A percentile compares a stretch with the other conserved stretches of the same genome.
These are phyloP conservation scores for Croton setiger DNA, from an alignment of 441 rosid species.

Conservation along the genomic window DNA sequence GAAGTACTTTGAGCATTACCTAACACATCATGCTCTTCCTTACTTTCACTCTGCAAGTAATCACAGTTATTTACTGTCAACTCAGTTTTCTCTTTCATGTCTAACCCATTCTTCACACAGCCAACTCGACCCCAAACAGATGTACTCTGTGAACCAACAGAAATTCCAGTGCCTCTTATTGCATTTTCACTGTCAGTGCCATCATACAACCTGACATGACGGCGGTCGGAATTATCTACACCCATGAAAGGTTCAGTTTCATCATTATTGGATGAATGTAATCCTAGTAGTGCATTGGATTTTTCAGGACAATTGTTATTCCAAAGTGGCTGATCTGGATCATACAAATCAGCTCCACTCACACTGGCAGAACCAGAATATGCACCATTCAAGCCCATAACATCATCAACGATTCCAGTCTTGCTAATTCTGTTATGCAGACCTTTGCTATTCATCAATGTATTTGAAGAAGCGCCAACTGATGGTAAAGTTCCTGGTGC, in stretches of 20 bases:
- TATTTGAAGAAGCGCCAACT: conserved; percentile 47
- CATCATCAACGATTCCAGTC: conserved; percentile 58
- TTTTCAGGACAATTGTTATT: conserved; percentile 70
- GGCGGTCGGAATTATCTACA: conserved; percentile 44
- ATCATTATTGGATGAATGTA: conserved; percentile 52
- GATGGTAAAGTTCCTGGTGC: conserved; percentile 55
- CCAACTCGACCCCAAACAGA: conserved; percentile 85
- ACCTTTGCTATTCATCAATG: conserved; percentile 53
- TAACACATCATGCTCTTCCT: conserved; percentile 41
- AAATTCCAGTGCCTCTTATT: conserved; percentile 31
- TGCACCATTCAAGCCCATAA: conserved; percentile 52
- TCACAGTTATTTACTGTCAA: conserved; percentile 36
- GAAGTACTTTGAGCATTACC: conserved; percentile 35
- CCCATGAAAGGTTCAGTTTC: conserved; percentile 49
- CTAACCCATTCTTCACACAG: conserved; percentile 44
- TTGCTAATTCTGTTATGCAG: conserved; percentile 54
- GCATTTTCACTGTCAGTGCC: conserved; percentile 43
- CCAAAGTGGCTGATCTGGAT: conserved; percentile 99
- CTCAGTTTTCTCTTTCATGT: conserved; percentile 55
- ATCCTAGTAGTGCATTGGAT: conserved; percentile 46
- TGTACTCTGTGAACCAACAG: conserved; percentile 40
- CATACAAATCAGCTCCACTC: conserved; percentile 80
- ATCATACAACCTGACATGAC: conserved; percentile 33
- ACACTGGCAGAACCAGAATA: conserved; percentile 43
- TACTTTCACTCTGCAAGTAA: conserved; percentile 49